These are phyloP conservation scores for Leptographium radiaticola DNA, from an alignment of 2,329 filamentous ascomycete genomes.

Conservation along the genomic window DNA sequence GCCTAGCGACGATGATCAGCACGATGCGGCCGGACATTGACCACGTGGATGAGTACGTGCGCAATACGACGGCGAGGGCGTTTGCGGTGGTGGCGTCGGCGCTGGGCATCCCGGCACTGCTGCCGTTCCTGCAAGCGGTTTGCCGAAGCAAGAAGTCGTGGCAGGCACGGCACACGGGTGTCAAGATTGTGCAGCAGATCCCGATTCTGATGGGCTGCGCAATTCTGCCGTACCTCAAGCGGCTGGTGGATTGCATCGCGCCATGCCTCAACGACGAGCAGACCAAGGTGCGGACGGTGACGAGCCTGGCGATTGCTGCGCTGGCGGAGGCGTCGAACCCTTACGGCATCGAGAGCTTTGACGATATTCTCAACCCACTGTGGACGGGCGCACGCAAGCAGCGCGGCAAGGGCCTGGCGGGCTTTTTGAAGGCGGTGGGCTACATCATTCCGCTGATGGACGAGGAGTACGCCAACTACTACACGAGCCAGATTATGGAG, in stretches of 20 bases:
- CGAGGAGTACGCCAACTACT: constrained; percentile 98
- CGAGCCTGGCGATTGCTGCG: constrained; percentile 85
- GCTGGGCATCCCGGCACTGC: constrained; percentile 83
- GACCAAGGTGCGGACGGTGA: constrained; percentile 93
- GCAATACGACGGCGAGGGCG: constrained; percentile 92
- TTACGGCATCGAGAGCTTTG: constrained; percentile 98
- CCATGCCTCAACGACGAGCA: constrained; percentile 96
- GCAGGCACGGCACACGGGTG: constrained; percentile 94
- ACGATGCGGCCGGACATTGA: constrained; percentile 99
- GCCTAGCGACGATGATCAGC: constrained; percentile 96
- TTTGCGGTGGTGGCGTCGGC: constrained; percentile 96
- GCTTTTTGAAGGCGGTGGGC: constrained; percentile 92
- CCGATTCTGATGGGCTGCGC: constrained; percentile 98
- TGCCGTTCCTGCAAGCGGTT: constrained; percentile 90
- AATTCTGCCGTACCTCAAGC: constrained; percentile 87
- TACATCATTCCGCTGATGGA: constrained; percentile 99
- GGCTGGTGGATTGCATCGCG: constrained; percentile 89
- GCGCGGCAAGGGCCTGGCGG: constrained; percentile 87
- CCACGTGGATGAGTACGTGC: constrained; percentile 94
- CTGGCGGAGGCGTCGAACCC: constrained; percentile 93
- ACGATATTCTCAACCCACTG: constrained; percentile 90
- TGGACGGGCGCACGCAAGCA: constrained; percentile 97
- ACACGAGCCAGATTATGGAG: constrained; percentile 97
- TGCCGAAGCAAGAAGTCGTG: constrained; percentile 98
- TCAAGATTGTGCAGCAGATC: constrained; percentile 98